A percentile compares a stretch with the other conserved stretches of the same genome.
phyloP scores from a whole-genome alignment of 805 yeast genomes.

The Ogataea nonfermentans region DNA sequence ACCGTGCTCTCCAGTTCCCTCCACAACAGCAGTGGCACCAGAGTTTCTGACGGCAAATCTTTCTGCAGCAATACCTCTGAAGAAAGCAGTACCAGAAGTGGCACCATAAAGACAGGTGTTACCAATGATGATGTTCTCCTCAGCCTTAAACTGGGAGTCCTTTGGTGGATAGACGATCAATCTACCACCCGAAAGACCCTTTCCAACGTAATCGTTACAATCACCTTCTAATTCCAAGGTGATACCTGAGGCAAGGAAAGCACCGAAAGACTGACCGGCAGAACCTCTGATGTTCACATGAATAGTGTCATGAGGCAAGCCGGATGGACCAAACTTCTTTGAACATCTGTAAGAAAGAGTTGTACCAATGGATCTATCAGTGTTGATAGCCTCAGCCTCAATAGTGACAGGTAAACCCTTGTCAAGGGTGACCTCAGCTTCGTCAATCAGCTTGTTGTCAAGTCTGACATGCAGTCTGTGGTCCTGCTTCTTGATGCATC shows the following conservation, averaged over 20 bases:
- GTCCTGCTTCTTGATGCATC: slow-evolving; percentile 90
- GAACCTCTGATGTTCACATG: slow-evolving; percentile 89
- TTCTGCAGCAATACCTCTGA: slow-evolving; percentile 97
- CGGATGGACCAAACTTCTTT: slow-evolving; percentile 87
- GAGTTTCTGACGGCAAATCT: slow-evolving; percentile 98
- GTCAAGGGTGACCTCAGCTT: slow-evolving; percentile 91
- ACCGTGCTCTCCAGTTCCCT: slow-evolving; percentile 98
- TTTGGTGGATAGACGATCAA: slow-evolving; percentile 89
- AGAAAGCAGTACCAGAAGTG: slow-evolving; percentile 89
- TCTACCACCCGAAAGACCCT: slow-evolving; percentile 95
- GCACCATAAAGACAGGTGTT: slow-evolving; percentile 98
- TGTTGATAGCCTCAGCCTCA: slow-evolving; percentile 89
- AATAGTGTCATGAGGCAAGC: slow-evolving; percentile 93
- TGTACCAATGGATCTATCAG: slow-evolving; percentile 95
- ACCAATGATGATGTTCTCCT: slow-evolving; percentile 94
- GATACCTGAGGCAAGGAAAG: slow-evolving; percentile 93
- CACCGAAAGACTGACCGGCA: slow-evolving; percentile 99
- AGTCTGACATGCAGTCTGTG: slow-evolving; percentile 89
- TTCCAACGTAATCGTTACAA: slow-evolving; percentile 96
- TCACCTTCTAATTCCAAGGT: slow-evolving; percentile 96
- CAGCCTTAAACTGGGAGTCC: slow-evolving; percentile 81
- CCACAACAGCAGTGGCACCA: slow-evolving; percentile 95
- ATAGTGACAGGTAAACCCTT: slow-evolving; percentile 95
- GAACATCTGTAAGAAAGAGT: slow-evolving; percentile 93
- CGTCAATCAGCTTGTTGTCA: slow-evolving; percentile 94